Base-by-base conservation (phyloP, 192 early-diverging fungal species). In the Backusella tuberculispora region DNA sequence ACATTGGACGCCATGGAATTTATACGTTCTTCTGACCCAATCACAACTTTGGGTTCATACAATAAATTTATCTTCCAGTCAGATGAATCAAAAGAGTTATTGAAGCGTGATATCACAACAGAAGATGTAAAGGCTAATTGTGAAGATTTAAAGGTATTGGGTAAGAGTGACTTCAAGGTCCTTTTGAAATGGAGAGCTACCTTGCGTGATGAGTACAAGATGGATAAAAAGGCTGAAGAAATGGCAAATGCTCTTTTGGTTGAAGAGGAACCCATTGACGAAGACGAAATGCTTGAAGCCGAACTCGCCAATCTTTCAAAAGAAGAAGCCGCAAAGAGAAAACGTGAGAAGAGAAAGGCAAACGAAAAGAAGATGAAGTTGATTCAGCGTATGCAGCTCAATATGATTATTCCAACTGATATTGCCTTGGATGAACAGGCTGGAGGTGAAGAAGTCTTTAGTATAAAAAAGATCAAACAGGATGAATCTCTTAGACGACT, bases 91-190 rank as follows among this genome's bases (percentile, higher is more conserved):
- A 82, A 80, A 34, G 78, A 84, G 47, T 69, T 92, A 69, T 45
- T 81, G 15, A 74, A 88, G 68, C 83, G 91, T 63, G 80, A 88
- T 13, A 85, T 90, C 53, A 96, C 96, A 4, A 94, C 91, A 4
- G 89, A 93, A 65, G 93, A 96, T 70, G 91, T 99, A 69, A 86
- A 90, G 76, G 81, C 86, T 4, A 89, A 90, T 43, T 95, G 93
- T 79, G 84, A 87, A 70, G 98, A 99, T 87, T 88, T 99, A 79
- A 92, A 93, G 72, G 92, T 98, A 12, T 84, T 99, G 19, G 95
- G 97, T 34, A 97, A 95, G 76, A 92, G 91, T 80, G 98, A 99
- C 75, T 99, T 98, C 78, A 95, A 95, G 82, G 80, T 76, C 37
- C 79, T 99, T 66, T 88, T 99, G 73, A 94, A 92, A 77, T 99